Conservation (phyloP, 2,329 filamentous ascomycete genomes). For the Cucurbitaria berberidis region DNA sequence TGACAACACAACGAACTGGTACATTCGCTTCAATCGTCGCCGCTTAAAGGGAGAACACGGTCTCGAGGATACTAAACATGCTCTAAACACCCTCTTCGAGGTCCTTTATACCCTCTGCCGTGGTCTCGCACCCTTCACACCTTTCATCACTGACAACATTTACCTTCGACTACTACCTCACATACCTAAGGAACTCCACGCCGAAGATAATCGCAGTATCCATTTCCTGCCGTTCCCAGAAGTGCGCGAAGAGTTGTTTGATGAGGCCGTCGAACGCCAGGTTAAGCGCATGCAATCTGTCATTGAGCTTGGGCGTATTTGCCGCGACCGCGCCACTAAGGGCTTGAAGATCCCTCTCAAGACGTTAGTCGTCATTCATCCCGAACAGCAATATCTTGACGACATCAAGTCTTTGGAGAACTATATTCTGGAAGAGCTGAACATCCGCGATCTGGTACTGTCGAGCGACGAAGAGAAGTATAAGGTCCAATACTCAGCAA, state of each 20-base stretch:
- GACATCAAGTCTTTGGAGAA: slow-evolving; percentile 83
- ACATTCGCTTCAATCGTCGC: slow-evolving; percentile 92
- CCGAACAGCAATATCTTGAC: slow-evolving; percentile 79
- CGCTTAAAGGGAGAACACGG: slow-evolving; percentile 90
- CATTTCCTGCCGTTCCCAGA: slow-evolving; percentile 93
- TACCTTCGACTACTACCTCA: slow-evolving; percentile 82
- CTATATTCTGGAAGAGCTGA: slow-evolving; percentile 93
- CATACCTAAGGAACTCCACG: slow-evolving; percentile 74
- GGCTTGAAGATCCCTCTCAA: slow-evolving; percentile 91
- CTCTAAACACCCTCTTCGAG: slow-evolving; percentile 92
- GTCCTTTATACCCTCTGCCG: slow-evolving; percentile 88
- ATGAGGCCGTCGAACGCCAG: slow-evolving; percentile 82
- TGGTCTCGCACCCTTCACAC: slow-evolving; percentile 90
- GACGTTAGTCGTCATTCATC: slow-evolving; percentile 86
- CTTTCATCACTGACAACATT: slow-evolving; percentile 94
- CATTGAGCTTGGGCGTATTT: slow-evolving; percentile 87
- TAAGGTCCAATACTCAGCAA: slow-evolving; percentile 88
- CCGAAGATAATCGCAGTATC: slow-evolving; percentile 80
- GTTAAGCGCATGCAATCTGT: slow-evolving; percentile 93
- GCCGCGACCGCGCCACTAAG: slow-evolving; percentile 82
- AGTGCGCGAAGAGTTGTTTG: slow-evolving; percentile 86
- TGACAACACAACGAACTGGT: slow-evolving; percentile 98
- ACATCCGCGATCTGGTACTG: slow-evolving; percentile 82
- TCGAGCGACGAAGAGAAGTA: slow-evolving; percentile 89
- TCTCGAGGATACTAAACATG: slow-evolving; percentile 83